Evolutionary conservation across 2,329 filamentous ascomycete genomes (phyloP).

Genomic region (Diaporthe citriasiana): DNA sequence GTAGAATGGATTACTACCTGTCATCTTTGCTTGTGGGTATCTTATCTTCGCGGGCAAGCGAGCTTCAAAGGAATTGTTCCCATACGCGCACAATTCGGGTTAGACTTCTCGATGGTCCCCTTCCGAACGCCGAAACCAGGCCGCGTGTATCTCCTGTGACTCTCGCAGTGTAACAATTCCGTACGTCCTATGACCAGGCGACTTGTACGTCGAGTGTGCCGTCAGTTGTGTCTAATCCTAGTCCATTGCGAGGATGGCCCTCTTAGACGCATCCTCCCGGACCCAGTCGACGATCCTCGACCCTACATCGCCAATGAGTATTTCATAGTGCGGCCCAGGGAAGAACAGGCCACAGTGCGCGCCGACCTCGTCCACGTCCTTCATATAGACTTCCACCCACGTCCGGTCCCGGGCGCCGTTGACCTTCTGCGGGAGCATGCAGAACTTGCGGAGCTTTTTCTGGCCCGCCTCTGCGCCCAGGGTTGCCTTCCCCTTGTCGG

Average conservation of each 20-base stretch:
- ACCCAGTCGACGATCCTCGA: conserved; percentile 79
- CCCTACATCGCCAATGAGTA: conserved; percentile 81
- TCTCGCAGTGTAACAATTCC: not conserved
- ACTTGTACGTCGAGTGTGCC: not conserved
- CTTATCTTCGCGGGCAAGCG: conserved; percentile 22
- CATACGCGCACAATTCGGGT: conserved; percentile 1
- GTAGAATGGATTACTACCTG: not conserved
- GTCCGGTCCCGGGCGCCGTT: conserved; percentile 73
- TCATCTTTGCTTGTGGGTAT: conserved; percentile 15
- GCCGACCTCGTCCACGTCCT: conserved; percentile 85
- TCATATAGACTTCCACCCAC: conserved; percentile 87
- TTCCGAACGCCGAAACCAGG: conserved; percentile 1
- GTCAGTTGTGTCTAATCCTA: not conserved
- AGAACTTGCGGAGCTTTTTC: conserved; percentile 80
- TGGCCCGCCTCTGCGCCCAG: conserved; percentile 30
- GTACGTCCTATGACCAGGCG: not conserved
- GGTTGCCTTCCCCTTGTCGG: conserved; percentile 54
- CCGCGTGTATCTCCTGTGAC: not conserved
- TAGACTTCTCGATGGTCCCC: not conserved
- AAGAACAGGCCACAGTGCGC: conserved; percentile 90
- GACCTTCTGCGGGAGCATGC: conserved; percentile 73
- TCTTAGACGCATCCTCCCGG: conserved; percentile 68
- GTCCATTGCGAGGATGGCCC: conserved; percentile 53
- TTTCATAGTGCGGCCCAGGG: conserved; percentile 79
- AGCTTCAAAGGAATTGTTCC: not conserved